phyloP scores from a whole-genome alignment of 768 basidiomycete species.

The Xerocomellus dryophilus region DNA sequence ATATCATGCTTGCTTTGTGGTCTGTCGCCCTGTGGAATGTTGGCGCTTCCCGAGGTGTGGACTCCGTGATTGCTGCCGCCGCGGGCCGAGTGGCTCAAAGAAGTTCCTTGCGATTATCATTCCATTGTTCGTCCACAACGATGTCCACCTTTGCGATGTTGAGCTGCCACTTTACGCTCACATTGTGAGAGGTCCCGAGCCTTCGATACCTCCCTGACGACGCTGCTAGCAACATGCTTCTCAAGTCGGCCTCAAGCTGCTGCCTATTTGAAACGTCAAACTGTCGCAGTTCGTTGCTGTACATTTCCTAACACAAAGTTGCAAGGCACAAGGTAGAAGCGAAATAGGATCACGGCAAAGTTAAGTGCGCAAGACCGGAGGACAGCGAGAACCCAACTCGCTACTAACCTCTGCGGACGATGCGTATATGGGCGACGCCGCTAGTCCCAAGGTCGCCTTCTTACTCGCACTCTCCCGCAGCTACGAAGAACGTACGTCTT shows the following conservation, averaged over 20 bases:
- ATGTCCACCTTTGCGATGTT: constrained; percentile 1
- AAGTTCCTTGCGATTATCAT: background rate
- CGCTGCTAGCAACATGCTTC: background rate
- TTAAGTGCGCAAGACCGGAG: background rate
- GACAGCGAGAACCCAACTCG: background rate
- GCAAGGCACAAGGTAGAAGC: background rate
- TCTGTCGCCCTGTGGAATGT: constrained; percentile 5
- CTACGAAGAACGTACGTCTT: constrained; percentile 41
- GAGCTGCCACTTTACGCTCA: background rate
- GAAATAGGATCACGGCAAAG: background rate
- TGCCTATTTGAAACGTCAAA: background rate
- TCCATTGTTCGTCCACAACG: constrained; percentile 15
- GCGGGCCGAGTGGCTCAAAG: constrained; percentile 30
- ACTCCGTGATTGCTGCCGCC: constrained; percentile 9
- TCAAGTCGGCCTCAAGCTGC: no score
- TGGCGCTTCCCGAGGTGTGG: constrained; percentile 6
- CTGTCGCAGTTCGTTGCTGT: background rate
- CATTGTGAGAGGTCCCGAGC: background rate
- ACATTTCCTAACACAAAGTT: background rate
- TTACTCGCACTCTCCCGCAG: constrained; percentile 41
- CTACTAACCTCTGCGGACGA: background rate
- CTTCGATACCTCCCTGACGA: background rate
- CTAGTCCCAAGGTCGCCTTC: constrained; percentile 40
- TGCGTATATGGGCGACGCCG: background rate
- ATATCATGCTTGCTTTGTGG: constrained; percentile 20